Conservation (phyloP, 2,329 filamentous ascomycete genomes). For the Bipolaris zeicola region DNA sequence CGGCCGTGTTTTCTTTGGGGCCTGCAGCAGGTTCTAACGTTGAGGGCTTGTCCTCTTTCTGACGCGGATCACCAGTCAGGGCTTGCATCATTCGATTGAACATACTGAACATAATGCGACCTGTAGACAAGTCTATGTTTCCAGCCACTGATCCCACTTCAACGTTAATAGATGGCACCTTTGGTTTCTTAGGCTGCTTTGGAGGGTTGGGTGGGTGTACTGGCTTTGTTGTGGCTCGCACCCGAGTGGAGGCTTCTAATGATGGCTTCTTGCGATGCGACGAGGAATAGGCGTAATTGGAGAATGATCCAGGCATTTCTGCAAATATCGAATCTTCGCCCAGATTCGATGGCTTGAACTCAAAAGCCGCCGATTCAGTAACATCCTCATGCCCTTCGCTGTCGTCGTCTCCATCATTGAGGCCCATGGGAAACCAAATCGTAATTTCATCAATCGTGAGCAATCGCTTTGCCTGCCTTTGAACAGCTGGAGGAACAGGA, state of each 20-base stretch:
- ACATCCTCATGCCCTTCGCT: conserved; percentile 12
- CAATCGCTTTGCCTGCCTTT: conserved; percentile 40
- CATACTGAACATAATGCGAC: conserved; percentile 43
- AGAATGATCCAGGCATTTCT: conserved; percentile 56
- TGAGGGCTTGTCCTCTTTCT: neutral
- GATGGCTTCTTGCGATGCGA: conserved; percentile 37
- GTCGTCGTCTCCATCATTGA: conserved; percentile 21
- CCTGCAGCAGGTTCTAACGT: neutral
- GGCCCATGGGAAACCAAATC: conserved; percentile 45
- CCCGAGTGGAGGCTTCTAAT: conserved; percentile 29
- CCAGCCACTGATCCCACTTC: conserved; percentile 43
- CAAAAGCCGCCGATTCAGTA: conserved; percentile 21
- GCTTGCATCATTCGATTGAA: conserved; percentile 31
- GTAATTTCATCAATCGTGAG: conserved; percentile 47
- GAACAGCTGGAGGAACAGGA: neutral
- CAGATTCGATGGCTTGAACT: conserved; percentile 38
- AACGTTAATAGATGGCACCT: conserved; percentile 30
- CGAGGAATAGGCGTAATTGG: conserved; percentile 53
- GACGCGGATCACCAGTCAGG: conserved; percentile 17
- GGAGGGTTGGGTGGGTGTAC: conserved; percentile 5
- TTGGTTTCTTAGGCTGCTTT: conserved; percentile 14
- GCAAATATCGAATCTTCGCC: conserved; percentile 47
- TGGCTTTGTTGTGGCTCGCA: conserved; percentile 18
- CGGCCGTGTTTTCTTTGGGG: conserved; percentile 4
- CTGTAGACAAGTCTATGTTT: conserved; percentile 45